phyloP scores from a whole-genome alignment of 345 rosid genomes.

The Euclidium syriacum region DNA sequence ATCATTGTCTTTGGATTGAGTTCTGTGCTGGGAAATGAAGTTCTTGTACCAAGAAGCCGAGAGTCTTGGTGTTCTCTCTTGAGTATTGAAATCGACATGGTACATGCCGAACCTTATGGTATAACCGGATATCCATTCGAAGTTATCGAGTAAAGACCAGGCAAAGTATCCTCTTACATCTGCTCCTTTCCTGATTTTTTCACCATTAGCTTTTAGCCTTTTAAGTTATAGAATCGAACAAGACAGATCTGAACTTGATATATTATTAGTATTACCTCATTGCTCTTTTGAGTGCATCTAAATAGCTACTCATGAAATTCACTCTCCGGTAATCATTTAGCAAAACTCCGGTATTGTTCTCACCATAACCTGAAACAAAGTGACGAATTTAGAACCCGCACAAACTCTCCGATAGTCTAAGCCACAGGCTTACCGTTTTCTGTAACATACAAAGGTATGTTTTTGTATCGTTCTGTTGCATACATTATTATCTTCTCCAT shows the following conservation, averaged over 20 bases:
- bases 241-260: neutral
- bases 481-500: slow-evolving; percentile 45
- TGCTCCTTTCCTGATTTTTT: slow-evolving; percentile 60
- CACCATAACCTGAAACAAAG: slow-evolving; percentile 45
- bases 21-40: slow-evolving; percentile 36
- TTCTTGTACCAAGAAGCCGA: slow-evolving; percentile 63
- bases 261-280: slow-evolving; percentile 38
- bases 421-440: slow-evolving; percentile 42
- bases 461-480: slow-evolving; percentile 40
- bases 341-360: slow-evolving; percentile 22
- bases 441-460: slow-evolving; percentile 50
- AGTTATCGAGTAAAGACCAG: slow-evolving; percentile 80
- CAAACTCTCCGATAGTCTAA: neutral
- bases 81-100: slow-evolving; percentile 49
- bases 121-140: slow-evolving; percentile 64
- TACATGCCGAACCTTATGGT: slow-evolving; percentile 56
- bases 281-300: slow-evolving; percentile 42
- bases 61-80: slow-evolving; percentile 51
- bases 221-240: neutral
- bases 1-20: slow-evolving; percentile 13
- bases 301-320: slow-evolving; percentile 44
- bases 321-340: slow-evolving; percentile 48
- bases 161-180: slow-evolving; percentile 67
- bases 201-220: neutral
- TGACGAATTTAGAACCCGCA: neutral